Conservation (phyloP, 257 asterid genomes). For the Capsicum baccatum region DNA sequence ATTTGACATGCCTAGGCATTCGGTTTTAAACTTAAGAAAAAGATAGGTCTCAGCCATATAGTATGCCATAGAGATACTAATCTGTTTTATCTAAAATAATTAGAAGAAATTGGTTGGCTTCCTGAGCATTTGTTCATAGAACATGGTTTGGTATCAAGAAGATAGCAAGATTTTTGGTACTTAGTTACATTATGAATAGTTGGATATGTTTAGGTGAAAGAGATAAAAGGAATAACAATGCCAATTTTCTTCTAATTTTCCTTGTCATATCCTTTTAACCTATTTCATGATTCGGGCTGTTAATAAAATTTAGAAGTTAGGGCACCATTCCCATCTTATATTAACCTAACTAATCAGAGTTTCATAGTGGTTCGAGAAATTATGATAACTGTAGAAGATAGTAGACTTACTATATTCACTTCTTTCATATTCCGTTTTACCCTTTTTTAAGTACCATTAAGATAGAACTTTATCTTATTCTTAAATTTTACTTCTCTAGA, state of each 20-base stretch:
- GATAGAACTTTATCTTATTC: too few relatives aligned
- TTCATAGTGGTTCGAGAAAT: not conserved
- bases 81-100: not conserved
- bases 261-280: not conserved
- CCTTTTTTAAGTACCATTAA: constrained; percentile 36
- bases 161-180: constrained; percentile 5
- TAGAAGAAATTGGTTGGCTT: not conserved
- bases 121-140: not conserved
- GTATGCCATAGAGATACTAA: not conserved
- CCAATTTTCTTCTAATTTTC: not conserved
- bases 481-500: too few relatives aligned
- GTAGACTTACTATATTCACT: too few relatives aligned
- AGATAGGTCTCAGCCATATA: not conserved
- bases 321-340: too few relatives aligned
- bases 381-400: too few relatives aligned
- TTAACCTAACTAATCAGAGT: not conserved
- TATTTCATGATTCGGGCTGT: not conserved
- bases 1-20: not conserved
- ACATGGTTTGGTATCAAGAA: not conserved
- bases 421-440: too few relatives aligned
- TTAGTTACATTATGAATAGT: not conserved
- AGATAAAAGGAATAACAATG: not conserved
- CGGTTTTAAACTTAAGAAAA: not conserved
- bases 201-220: not conserved
- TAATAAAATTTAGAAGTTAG: too few relatives aligned